Evolutionary conservation across 2,329 filamentous ascomycete genomes (phyloP).

Genomic region (Paraconiothyrium sp.): DNA sequence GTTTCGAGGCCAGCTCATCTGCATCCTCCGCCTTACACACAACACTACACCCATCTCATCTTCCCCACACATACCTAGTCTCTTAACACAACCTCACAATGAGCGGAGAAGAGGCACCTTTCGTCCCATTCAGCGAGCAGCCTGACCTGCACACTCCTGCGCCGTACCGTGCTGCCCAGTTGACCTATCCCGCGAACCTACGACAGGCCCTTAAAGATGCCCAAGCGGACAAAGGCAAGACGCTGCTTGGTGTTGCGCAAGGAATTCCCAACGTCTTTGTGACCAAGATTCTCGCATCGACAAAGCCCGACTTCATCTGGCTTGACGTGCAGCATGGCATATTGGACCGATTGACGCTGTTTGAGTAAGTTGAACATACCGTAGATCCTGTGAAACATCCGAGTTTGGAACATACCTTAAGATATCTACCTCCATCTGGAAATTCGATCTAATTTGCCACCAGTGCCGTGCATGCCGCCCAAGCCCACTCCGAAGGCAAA

Average conservation of each 20-base stretch:
- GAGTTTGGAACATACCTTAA: too few species aligned
- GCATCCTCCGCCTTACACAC: neutral
- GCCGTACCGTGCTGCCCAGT: conserved; percentile 32
- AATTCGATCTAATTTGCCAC: conserved; percentile 8
- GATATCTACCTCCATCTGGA: neutral
- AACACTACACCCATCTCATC: neutral
- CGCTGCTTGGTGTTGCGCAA: conserved; percentile 37
- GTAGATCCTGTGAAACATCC: neutral
- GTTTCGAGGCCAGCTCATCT: neutral
- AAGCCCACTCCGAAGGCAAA: conserved; percentile 38
- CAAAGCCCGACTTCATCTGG: conserved; percentile 40
- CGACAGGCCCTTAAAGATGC: conserved; percentile 34
- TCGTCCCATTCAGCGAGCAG: conserved; percentile 28
- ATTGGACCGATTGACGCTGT: conserved; percentile 36
- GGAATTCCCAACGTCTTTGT: conserved; percentile 38
- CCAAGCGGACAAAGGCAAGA: conserved; percentile 33
- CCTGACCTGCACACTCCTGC: conserved; percentile 33
- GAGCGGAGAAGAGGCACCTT: conserved; percentile 27
- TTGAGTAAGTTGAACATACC: conserved; percentile 29
- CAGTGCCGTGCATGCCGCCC: conserved; percentile 38
- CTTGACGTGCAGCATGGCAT: conserved; percentile 42
- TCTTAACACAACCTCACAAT: conserved; percentile 19
- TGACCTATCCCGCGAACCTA: conserved; percentile 36
- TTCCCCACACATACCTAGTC: neutral
- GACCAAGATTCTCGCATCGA: conserved; percentile 38